Conservation (phyloP, 306 rosid species). For the Mucuna pruriens region DNA sequence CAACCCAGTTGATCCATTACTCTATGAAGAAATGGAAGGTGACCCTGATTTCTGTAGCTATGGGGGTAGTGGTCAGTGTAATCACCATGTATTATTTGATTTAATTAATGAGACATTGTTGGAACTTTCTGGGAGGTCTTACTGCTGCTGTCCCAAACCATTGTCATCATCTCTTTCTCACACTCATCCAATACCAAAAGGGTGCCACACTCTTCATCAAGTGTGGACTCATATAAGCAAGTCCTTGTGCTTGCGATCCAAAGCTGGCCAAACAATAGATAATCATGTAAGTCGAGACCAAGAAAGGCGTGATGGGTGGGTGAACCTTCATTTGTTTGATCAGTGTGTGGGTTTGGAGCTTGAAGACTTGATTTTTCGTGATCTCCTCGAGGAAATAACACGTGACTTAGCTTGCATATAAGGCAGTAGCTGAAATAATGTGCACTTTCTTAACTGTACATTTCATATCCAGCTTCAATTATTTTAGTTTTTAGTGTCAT, state of each 20-base stretch:
- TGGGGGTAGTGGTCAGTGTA: conserved; percentile 43
- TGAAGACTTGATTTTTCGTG: conserved; percentile 60
- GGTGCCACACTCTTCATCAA: conserved; percentile 46
- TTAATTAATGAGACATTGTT: conserved; percentile 63
- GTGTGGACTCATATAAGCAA: conserved; percentile 62
- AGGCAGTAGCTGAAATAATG: not conserved
- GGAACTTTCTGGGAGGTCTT: conserved; percentile 60
- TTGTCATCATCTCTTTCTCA: conserved; percentile 38
- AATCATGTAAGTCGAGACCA: conserved; percentile 51
- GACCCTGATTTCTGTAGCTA: conserved; percentile 53
- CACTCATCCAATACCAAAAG: conserved; percentile 46
- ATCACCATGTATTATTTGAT: conserved; percentile 63
- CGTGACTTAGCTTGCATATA: not conserved
- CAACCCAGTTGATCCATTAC: conserved; percentile 52
- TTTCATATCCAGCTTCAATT: not conserved
- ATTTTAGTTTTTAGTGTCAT: not conserved
- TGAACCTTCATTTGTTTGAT: conserved; percentile 50
- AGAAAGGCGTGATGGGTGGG: conserved; percentile 53
- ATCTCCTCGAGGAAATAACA: conserved; percentile 59
- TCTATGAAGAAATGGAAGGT: conserved; percentile 50
- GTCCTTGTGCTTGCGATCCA: conserved; percentile 47
- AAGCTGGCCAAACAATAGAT: conserved; percentile 48
- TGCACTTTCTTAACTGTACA: not conserved
- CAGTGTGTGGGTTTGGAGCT: conserved; percentile 62
- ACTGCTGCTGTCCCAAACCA: conserved; percentile 42